These are phyloP conservation scores for Thelonectria olida DNA, from an alignment of 2,329 filamentous ascomycete genomes.

Conservation along the genomic window DNA sequence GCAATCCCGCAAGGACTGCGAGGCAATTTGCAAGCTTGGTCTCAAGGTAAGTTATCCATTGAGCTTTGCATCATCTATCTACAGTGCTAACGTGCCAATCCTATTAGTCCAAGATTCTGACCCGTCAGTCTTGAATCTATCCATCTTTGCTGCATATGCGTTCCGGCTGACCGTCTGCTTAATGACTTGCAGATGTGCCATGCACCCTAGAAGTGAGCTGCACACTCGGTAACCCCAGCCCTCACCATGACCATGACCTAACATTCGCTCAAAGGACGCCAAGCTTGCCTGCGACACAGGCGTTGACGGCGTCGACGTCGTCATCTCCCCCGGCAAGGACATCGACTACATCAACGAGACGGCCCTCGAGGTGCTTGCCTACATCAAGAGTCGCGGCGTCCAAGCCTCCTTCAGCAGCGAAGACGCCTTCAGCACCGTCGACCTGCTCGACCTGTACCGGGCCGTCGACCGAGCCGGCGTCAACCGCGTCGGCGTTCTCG, in stretches of 20 bases:
- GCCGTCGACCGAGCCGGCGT: conserved; percentile 86
- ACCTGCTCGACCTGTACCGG: conserved; percentile 70
- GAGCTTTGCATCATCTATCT: no score
- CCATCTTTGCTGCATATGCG: no score
- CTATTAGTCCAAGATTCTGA: conserved; percentile 38
- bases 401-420: no score
- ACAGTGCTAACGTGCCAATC: not conserved
- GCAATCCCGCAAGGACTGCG: conserved; percentile 86
- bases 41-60: conserved; percentile 84
- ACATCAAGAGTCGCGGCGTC: no score
- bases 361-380: no score
- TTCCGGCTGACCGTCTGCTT: not conserved
- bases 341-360: no score
- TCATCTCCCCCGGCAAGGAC: no score
- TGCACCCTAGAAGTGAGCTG: conserved; percentile 44
- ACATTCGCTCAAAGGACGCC: no score
- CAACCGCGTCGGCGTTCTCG: conserved; percentile 73
- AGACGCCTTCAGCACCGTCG: conserved; percentile 4
- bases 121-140: conserved; percentile 26
- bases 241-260: no score
- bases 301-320: no score
- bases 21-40: conserved; percentile 92
- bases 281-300: not conserved
- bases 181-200: conserved; percentile 24
- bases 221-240: no score